Percentiles rank a stretch among this genome's conserved stretches.
Conservation (phyloP, 306 rosid species). For the Cicer arietinum region DNA sequence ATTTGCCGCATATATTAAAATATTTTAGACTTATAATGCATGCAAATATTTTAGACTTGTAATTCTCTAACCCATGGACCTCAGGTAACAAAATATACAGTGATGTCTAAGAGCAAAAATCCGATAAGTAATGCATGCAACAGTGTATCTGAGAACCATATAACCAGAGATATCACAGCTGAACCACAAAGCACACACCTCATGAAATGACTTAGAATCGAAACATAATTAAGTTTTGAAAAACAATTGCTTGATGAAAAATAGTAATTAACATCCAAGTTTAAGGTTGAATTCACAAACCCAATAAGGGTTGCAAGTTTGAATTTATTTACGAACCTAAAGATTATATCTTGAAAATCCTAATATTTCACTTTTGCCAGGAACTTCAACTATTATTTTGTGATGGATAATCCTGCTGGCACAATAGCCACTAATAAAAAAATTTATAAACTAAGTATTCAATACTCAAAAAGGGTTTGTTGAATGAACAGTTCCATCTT, state of each 20-base stretch:
- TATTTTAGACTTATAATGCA: too few relatives aligned
- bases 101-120: too few relatives aligned
- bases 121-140: too few relatives aligned
- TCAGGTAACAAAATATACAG: too few relatives aligned
- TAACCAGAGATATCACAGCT: not conserved
- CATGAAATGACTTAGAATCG: conserved; percentile 13
- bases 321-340: conserved; percentile 38
- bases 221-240: conserved; percentile 30
- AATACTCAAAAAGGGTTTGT: conserved; percentile 27
- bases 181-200: not conserved
- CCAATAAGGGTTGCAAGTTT: conserved; percentile 35
- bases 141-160: too few relatives aligned
- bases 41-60: too few relatives aligned
- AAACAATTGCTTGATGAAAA: conserved; percentile 3
- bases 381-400: conserved; percentile 34
- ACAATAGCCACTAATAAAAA: conserved; percentile 17
- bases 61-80: too few relatives aligned
- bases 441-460: conserved; percentile 17
- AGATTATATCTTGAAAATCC: conserved; percentile 31
- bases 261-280: conserved; percentile 30
- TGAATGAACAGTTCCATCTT: conserved; percentile 37
- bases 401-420: conserved; percentile 21
- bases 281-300: conserved; percentile 34
- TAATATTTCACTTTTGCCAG: conserved; percentile 40
- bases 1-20: too few relatives aligned